Evolutionary conservation across 257 asterid genomes (phyloP), one percentile per base, ranked within the genome.

Genomic region (Paraleonurus japonicus): DNA sequence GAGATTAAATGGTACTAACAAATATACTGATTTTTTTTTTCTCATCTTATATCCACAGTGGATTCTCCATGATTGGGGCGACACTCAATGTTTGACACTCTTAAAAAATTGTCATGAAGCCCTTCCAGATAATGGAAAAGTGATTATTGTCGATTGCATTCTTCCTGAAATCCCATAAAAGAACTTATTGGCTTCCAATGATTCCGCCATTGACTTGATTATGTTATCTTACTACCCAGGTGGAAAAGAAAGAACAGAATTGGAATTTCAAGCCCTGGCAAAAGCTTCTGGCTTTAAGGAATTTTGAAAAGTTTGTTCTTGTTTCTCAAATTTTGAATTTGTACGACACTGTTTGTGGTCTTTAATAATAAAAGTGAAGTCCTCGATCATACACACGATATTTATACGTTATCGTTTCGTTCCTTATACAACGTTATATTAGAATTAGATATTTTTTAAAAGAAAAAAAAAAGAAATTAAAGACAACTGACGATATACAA

Each of bases 161-260:
- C 45, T 37, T 2, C 45, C 45, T 13, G 45, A 37, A 7, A 3
- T 7, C 45, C 45, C 45, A 9, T 2, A 37, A 13, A 72, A 51
- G 2, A 79, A 74, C 2, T 10, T 11, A 9, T 62, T 55, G 11
- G 72, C 69, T 75, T 1, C 83, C 74, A 12, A 1, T 35, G 74
- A 43, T 61, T 70, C 26, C 70, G 70, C 3, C 15, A 30, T 4
- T 2, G 74, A 69, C 35, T 5, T 54, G 35, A 8, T 19, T 7
- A 54, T 69, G 74, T 4, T 69, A 2, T 6, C 24, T 3, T 19
- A 1, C 33, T 0, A 0, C 15, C 3, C 37, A 0, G 30, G 41
- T 20, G 74, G 65, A 5, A 69, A 55, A 33, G 63, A 69, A 45
- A 69, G 92, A 82, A 53, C 73, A 7, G 65, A 53, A 53, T 4